Evolutionary conservation across 306 rosid species (phyloP).

Genomic region (Dryas drummondii): DNA sequence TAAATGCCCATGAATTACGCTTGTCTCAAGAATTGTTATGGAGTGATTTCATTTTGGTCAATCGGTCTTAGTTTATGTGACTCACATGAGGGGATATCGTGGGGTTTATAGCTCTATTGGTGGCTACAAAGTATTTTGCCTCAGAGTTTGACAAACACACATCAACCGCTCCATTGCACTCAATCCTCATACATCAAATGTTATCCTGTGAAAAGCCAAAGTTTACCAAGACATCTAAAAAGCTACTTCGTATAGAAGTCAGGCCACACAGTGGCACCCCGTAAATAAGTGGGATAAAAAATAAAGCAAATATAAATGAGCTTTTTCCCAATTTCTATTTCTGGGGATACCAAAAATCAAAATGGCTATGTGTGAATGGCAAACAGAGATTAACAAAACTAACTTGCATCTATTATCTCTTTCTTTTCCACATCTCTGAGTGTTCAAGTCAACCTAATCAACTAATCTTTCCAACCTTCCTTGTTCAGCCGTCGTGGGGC

Average conservation of each 20-base stretch:
- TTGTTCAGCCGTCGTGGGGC: conserved; percentile 46
- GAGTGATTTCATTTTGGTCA: not conserved
- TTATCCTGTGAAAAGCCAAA: not conserved
- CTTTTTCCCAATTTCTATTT: not conserved
- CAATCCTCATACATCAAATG: not conserved
- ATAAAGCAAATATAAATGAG: too few species aligned
- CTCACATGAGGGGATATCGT: too few species aligned
- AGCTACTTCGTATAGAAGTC: too few species aligned
- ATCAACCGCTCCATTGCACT: not conserved
- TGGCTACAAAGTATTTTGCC: too few species aligned
- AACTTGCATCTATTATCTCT: not conserved
- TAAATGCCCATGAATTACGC: not conserved
- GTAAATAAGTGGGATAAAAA: not conserved
- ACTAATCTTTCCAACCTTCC: conserved; percentile 52
- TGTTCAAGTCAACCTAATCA: not conserved
- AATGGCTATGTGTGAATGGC: not conserved
- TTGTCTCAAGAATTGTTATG: not conserved
- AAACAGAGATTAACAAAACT: not conserved
- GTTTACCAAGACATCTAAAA: not conserved
- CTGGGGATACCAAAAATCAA: not conserved
- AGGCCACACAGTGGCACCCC: not conserved
- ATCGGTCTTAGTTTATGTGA: not conserved
- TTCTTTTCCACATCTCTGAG: not conserved
- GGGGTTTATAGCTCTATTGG: too few species aligned
- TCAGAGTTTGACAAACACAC: too few species aligned